Conservation (phyloP, 164 flowering plant species). For the Paratinospora sagittata region DNA sequence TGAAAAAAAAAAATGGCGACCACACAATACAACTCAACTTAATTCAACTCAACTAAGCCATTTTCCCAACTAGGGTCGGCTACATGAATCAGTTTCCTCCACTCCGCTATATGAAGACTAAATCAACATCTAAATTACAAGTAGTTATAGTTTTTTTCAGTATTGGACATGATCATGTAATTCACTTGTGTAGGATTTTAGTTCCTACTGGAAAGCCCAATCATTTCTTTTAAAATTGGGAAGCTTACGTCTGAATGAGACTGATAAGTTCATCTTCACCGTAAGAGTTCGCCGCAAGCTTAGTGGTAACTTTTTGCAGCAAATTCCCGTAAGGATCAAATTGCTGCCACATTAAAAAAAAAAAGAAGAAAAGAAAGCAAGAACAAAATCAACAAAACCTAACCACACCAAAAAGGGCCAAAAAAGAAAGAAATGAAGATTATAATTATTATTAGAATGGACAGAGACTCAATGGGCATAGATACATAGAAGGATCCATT, state of each 20-base stretch:
- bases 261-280: constrained; percentile 92
- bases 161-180: too few relatives aligned
- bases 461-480: neutral
- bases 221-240: neutral
- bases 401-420: too few relatives aligned
- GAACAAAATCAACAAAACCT: neutral
- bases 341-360: constrained; percentile 71
- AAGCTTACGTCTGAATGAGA: constrained; percentile 81
- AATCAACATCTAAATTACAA: neutral
- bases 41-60: too few relatives aligned
- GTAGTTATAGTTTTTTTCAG: too few relatives aligned
- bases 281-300: constrained; percentile 67
- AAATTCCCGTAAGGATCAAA: constrained; percentile 68
- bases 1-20: neutral
- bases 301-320: constrained; percentile 62
- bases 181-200: too few relatives aligned
- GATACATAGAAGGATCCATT: constrained; percentile 60
- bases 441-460: neutral
- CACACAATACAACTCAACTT: neutral
- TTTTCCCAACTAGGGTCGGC: too few relatives aligned
- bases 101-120: neutral
- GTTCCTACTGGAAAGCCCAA: too few relatives aligned
- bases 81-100: neutral
- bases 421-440: too few relatives aligned
- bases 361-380: neutral